Evolutionary conservation across 306 rosid species (phyloP).

Genomic region (Astragalus membranaceus): DNA sequence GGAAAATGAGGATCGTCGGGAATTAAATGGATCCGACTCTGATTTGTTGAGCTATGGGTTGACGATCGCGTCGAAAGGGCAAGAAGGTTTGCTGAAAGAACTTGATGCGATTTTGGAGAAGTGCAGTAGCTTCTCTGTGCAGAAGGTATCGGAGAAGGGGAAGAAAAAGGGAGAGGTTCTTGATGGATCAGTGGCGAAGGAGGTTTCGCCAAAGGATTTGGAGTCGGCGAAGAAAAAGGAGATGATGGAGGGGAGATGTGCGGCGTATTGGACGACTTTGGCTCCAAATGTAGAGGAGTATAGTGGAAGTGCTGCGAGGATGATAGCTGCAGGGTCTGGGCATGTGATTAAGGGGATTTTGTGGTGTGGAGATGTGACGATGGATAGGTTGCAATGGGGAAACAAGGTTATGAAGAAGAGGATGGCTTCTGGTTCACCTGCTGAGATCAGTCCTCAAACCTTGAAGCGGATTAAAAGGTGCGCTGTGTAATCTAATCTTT

Average conservation of each 20-base stretch:
- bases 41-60: slow-evolving; percentile 65
- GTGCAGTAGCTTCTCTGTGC: slow-evolving; percentile 57
- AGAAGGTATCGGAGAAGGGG: slow-evolving; percentile 63
- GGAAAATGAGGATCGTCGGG: slow-evolving; percentile 20
- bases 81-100: slow-evolving; percentile 46
- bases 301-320: slow-evolving; percentile 59
- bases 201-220: slow-evolving; percentile 65
- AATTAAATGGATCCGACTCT: background rate
- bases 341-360: slow-evolving; percentile 73
- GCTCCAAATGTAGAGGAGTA: slow-evolving; percentile 97
- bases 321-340: slow-evolving; percentile 77
- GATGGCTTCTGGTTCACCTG: slow-evolving; percentile 33
- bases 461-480: slow-evolving; percentile 81
- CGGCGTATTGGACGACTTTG: slow-evolving; percentile 89
- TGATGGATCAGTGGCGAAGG: slow-evolving; percentile 54
- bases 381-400: slow-evolving; percentile 81
- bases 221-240: slow-evolving; percentile 61
- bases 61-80: slow-evolving; percentile 84
- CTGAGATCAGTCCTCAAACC: slow-evolving; percentile 68
- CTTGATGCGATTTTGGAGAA: slow-evolving; percentile 47
- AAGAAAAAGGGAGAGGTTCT: slow-evolving; percentile 54
- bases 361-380: slow-evolving; percentile 96
- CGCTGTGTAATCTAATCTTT: background rate
- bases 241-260: slow-evolving; percentile 55
- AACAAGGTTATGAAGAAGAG: slow-evolving; percentile 72